phyloP scores from a whole-genome alignment of 2,329 filamentous ascomycete genomes.

The Sordariomycetes sp. region DNA sequence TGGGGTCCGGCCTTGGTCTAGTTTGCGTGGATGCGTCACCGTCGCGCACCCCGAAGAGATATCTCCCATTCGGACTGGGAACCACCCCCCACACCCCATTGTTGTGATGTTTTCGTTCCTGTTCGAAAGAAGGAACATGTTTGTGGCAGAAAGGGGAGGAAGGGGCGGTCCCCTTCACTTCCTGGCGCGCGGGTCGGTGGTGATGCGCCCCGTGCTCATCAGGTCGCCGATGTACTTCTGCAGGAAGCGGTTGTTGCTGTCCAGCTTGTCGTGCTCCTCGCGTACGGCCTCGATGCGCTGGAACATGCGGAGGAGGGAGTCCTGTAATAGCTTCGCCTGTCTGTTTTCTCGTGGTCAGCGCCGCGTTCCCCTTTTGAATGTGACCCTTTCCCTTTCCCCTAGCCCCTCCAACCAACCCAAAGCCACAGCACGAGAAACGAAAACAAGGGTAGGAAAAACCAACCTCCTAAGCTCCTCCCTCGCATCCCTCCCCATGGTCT shows the following conservation, averaged over 20 bases:
- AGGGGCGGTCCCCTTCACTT: no score
- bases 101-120: no score
- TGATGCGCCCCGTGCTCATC: constrained; percentile 76
- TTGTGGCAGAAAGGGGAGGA: no score
- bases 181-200: constrained; percentile 38
- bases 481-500: constrained; percentile 76
- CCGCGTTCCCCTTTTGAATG: not conserved
- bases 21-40: no score
- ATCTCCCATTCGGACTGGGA: no score
- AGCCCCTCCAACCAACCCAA: not conserved
- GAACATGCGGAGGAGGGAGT: constrained; percentile 79
- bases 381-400: not conserved
- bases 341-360: constrained; percentile 32
- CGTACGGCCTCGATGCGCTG: constrained; percentile 91
- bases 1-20: no score
- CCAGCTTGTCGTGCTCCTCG: constrained; percentile 90
- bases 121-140: not conserved
- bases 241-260: constrained; percentile 92
- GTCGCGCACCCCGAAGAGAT: no score
- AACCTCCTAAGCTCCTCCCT: constrained; percentile 53
- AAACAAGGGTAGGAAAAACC: constrained; percentile 11
- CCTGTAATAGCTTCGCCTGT: constrained; percentile 81
- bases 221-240: constrained; percentile 97
- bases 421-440: not conserved
- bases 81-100: no score